These are phyloP conservation scores for Cucumis melo DNA, from an alignment of 306 rosid species.

Conservation along the genomic window DNA sequence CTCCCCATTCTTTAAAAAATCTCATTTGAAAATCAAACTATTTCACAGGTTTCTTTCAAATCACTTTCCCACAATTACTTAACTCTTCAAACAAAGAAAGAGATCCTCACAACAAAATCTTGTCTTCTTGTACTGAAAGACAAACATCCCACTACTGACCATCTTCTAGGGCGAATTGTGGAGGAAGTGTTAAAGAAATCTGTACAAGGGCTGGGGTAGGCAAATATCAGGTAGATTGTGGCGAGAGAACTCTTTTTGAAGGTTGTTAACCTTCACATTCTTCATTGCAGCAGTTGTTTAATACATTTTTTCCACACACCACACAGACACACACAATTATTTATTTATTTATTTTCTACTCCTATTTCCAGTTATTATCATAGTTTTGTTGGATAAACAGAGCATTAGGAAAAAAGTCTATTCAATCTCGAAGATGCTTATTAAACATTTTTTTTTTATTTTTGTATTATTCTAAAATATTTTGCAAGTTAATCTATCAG, in stretches of 20 bases:
- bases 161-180: background rate
- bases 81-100: background rate
- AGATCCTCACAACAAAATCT: background rate
- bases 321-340: too few relatives aligned
- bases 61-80: background rate
- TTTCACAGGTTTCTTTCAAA: background rate
- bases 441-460: background rate
- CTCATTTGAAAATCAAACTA: background rate
- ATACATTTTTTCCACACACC: background rate
- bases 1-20: background rate
- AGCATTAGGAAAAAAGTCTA: background rate
- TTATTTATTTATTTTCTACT: background rate
- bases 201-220: background rate
- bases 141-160: background rate
- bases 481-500: background rate
- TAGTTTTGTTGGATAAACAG: background rate
- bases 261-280: background rate
- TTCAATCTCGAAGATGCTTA: background rate
- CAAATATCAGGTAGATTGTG: background rate
- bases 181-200: background rate
- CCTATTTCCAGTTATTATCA: background rate
- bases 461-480: background rate
- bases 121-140: background rate
- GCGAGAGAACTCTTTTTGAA: background rate
- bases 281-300: background rate